These are phyloP conservation scores for Heterobasidion irregulare DNA, from an alignment of 1,284 basidiomycete species.

Conservation along the genomic window DNA sequence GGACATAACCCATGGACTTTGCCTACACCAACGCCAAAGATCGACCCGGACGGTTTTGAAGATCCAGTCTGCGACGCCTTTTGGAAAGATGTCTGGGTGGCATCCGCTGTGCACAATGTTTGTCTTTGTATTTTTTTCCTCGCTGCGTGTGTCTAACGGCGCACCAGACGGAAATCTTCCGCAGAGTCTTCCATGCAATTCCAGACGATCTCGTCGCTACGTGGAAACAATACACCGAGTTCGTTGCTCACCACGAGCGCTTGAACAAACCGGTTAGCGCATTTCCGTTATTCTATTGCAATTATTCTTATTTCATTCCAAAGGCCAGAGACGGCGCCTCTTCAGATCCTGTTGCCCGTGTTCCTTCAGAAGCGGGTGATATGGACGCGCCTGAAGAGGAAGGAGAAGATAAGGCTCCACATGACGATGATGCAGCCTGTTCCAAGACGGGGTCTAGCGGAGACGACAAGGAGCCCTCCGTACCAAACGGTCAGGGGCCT, in stretches of 20 bases:
- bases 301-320: constrained; percentile 7
- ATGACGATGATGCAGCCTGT: constrained; percentile 8
- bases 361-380: constrained; percentile 52
- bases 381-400: constrained; percentile 26
- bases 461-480: background rate
- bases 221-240: constrained; percentile 94
- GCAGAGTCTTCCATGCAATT: constrained; percentile 87
- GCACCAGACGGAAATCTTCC: constrained; percentile 82
- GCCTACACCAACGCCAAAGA: constrained; percentile 57
- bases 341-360: constrained; percentile 40
- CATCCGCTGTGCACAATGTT: constrained; percentile 79
- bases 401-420: constrained; percentile 13
- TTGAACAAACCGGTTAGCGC: constrained; percentile 54
- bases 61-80: constrained; percentile 83
- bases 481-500: constrained; percentile 2
- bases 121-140: constrained; percentile 20
- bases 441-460: background rate
- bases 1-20: constrained; percentile 52
- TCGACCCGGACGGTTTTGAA: constrained; percentile 75
- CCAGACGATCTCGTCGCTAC: constrained; percentile 89
- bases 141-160: constrained; percentile 8
- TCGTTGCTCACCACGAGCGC: constrained; percentile 69
- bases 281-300: background rate
- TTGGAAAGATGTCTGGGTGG: constrained; percentile 86
- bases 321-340: constrained; percentile 37